Base-by-base conservation (phyloP, 2,329 filamentous ascomycete species). In the Aspergillus glaucus region DNA sequence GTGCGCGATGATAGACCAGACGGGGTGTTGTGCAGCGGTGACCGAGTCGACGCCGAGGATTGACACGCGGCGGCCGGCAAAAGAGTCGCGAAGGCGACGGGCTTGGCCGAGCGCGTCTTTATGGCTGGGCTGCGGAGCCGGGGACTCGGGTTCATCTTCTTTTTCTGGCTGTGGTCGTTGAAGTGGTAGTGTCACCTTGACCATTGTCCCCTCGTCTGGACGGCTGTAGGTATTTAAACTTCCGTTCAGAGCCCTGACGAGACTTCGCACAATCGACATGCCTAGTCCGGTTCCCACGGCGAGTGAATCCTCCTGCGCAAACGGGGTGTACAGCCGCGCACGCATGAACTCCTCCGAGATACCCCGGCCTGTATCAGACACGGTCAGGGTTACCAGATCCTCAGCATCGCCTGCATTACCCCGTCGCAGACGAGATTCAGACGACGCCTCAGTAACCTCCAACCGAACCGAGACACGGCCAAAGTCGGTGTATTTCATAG, bases 301-400 rank as follows among this genome's bases (percentile, higher is more conserved):
- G 1, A 87, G 62, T 0, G 71, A 65, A 43, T 86, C 76, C 56
- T 87, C 85, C 52, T 88, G 85, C 0, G 69, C 65, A 48, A 73
- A 73, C 1, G 70, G 80, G 0, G 76, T 79, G 58, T 83, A 88
- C 0, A 87, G 64, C 12, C 76, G 75, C 7, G 79, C 76, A 17
- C 77, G 72, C 9, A 86, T 66, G 53, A 81, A 88, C 8, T 85
- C 79, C 5, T 79, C 71, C 0, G 77, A 77, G 30, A 88, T 88
- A 1, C 85, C 85, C 41, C 75, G 76, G 1, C 85, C 85, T 0
- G 84, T 84, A 55, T 88, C 85, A 0, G 73, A 70, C 1, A 88
- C 77, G 0, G 72, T 77, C 14, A 80, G 48, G 0, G 63, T 62
- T 3, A 69, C 58, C 15, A 67, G 45, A 6, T 70, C 66, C 44